phyloP scores from a whole-genome alignment of 2,329 filamentous ascomycete species.

The Colletotrichum somersetense region DNA sequence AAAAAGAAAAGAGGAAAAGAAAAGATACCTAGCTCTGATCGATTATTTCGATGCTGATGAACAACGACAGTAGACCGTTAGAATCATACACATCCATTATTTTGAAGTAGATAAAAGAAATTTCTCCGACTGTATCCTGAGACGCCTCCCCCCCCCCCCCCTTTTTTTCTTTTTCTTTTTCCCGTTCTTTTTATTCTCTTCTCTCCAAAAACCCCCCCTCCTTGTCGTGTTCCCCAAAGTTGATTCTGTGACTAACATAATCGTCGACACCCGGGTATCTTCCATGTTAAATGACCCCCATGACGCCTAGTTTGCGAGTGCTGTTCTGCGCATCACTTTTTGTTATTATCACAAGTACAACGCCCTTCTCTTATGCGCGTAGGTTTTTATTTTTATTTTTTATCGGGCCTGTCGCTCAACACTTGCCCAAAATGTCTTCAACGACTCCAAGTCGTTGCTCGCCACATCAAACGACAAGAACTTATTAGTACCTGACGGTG shows the following conservation, averaged over 20 bases:
- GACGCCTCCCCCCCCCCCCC: too few relatives aligned
- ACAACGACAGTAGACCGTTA: slow-evolving; percentile 38
- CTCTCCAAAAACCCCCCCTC: not conserved
- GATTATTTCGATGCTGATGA: slow-evolving; percentile 25
- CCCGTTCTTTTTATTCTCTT: not conserved
- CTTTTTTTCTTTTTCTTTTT: too few relatives aligned
- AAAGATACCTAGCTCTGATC: slow-evolving; percentile 38
- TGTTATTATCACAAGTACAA: not conserved
- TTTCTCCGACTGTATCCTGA: slow-evolving; percentile 11
- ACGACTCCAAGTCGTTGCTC: not conserved
- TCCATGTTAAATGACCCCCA: slow-evolving; percentile 29
- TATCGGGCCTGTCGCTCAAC: not conserved
- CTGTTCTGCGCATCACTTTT: slow-evolving; percentile 6
- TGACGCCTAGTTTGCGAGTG: slow-evolving; percentile 24
- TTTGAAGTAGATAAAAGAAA: slow-evolving; percentile 31
- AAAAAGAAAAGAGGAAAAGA: not conserved
- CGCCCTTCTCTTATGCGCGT: not conserved
- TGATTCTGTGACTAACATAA: slow-evolving; percentile 20
- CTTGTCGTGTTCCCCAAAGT: not conserved
- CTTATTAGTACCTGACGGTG: slow-evolving; percentile 34
- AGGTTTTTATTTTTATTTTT: not conserved
- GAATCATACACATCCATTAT: slow-evolving; percentile 33
- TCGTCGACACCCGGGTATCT: slow-evolving; percentile 40
- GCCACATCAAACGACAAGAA: not conserved
- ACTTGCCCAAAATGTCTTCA: not conserved